Base-by-base conservation (phyloP, 176 grass and related monocot genomes). In the Aegilops speltoides region DNA sequence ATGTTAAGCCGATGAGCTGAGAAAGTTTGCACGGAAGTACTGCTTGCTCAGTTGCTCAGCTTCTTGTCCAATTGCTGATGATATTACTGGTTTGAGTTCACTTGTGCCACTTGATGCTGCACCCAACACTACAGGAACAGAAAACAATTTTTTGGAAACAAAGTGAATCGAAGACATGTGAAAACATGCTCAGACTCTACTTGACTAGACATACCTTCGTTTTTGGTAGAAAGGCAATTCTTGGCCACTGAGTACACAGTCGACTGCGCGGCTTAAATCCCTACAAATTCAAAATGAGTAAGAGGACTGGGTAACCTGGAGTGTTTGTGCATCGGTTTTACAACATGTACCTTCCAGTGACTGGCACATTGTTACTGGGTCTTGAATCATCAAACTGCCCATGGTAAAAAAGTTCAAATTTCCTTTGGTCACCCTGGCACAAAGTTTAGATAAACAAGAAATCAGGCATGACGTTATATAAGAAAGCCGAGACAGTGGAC, bases 371-470 rank as follows among this genome's bases (percentile, higher is more conserved):
- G 72, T 83, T 98, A 86, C 73, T 86, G 10, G 93, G 96, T 74
- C 96, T 89, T 84, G 96, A 98, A 77, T 94, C 93, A 84, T 98
- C 96, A 46, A 95, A 98, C 85, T 95, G 96, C 1, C 93, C 96
- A 85, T 92, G 96, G 84, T 98, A 98, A 57, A 98, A 91, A 67
- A 98, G 82, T 62, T 98, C 89, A 73, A 98, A 98, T 36, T 93
- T 86, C 73, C 93, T 94, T 82, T 89, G 82, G 8, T 93, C 96
- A 72, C 94, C 96, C 96, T 98, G 68, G 14, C 37, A 28, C 40
- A 66, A 10, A 54, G 7, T 0, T 88, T 48, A 68, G 26, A 76
- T 13, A 86, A 3, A 64, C 38, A 2, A 72, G 10, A 79, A 73
- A 63, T 6, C 34, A 61, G 60, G 11, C 36, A 74, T 5, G 13